Evolutionary conservation across 2,329 filamentous ascomycete genomes (phyloP).

Genomic region (Fusarium sp.): DNA sequence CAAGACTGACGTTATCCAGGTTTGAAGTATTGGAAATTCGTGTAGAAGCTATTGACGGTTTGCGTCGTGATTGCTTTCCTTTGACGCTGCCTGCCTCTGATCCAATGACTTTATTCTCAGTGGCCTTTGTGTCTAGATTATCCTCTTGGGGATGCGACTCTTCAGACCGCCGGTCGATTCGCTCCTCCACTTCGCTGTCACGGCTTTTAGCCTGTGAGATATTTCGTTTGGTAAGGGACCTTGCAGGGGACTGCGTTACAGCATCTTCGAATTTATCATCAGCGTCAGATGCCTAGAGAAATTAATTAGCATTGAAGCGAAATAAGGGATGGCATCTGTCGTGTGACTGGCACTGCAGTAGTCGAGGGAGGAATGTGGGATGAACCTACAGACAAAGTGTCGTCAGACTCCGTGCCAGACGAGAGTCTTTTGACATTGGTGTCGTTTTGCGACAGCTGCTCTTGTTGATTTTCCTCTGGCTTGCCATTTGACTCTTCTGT

Average conservation of each 20-base stretch:
- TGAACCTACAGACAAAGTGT: slow-evolving; percentile 44
- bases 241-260: slow-evolving; percentile 69
- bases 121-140: slow-evolving; percentile 10
- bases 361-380: slow-evolving; percentile 19
- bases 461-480: slow-evolving; percentile 11
- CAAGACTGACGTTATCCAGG: slow-evolving; percentile 72
- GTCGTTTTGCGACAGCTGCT: slow-evolving; percentile 32
- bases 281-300: slow-evolving; percentile 43
- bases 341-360: slow-evolving; percentile 27
- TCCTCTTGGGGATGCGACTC: slow-evolving; percentile 16
- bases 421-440: slow-evolving; percentile 41
- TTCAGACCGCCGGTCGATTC: slow-evolving; percentile 18
- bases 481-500: not conserved
- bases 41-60: slow-evolving; percentile 53
- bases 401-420: slow-evolving; percentile 46
- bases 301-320: slow-evolving; percentile 25
- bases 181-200: slow-evolving; percentile 16
- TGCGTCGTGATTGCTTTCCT: slow-evolving; percentile 40
- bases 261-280: slow-evolving; percentile 80
- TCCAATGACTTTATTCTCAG: slow-evolving; percentile 26
- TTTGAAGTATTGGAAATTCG: slow-evolving; percentile 58
- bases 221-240: slow-evolving; percentile 68
- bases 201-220: slow-evolving; percentile 48
- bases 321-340: slow-evolving; percentile 20
- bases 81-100: slow-evolving; percentile 25